Percentiles rank a stretch among this genome's conserved stretches.
phyloP scores from a whole-genome alignment of 345 rosid species.

The rapeseed (Brassica napus) region DNA sequence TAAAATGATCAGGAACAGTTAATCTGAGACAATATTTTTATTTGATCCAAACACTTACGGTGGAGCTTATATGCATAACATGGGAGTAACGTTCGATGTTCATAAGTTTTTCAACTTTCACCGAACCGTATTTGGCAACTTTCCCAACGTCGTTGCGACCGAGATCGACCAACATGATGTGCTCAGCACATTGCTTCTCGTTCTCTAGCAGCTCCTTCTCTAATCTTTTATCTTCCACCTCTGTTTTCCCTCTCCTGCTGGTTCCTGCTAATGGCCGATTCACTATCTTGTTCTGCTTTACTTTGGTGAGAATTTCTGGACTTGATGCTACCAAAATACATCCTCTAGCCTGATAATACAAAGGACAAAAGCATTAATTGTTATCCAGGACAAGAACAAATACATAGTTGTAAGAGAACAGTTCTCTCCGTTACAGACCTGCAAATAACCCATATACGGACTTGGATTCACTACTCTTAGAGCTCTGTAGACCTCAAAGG shows the following conservation, averaged over 20 bases:
- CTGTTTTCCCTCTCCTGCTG: slow-evolving; percentile 65
- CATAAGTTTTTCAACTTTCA: slow-evolving; percentile 88
- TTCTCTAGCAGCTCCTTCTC: slow-evolving; percentile 59
- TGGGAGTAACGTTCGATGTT: slow-evolving; percentile 84
- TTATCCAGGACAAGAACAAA: neutral
- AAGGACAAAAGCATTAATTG: neutral
- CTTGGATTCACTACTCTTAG: slow-evolving; percentile 89
- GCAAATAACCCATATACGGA: slow-evolving; percentile 88
- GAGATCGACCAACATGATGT: slow-evolving; percentile 88
- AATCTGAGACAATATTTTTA: too few species aligned
- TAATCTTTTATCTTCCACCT: slow-evolving; percentile 58
- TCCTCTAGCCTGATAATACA: slow-evolving; percentile 91
- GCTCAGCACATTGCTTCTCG: slow-evolving; percentile 85
- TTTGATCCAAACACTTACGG: slow-evolving; percentile 47
- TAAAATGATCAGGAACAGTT: too few species aligned
- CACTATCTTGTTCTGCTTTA: slow-evolving; percentile 78
- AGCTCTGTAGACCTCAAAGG: slow-evolving; percentile 88
- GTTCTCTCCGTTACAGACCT: slow-evolving; percentile 46
- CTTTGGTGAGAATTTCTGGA: slow-evolving; percentile 89
- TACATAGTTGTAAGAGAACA: neutral
- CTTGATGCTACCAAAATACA: slow-evolving; percentile 89
- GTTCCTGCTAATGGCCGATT: slow-evolving; percentile 94
- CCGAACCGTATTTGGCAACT: slow-evolving; percentile 80
- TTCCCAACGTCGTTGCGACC: slow-evolving; percentile 92
- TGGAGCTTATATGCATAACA: slow-evolving; percentile 98